Base-by-base conservation (phyloP, 2,329 filamentous ascomycete genomes). In the Botrytis galanthina region DNA sequence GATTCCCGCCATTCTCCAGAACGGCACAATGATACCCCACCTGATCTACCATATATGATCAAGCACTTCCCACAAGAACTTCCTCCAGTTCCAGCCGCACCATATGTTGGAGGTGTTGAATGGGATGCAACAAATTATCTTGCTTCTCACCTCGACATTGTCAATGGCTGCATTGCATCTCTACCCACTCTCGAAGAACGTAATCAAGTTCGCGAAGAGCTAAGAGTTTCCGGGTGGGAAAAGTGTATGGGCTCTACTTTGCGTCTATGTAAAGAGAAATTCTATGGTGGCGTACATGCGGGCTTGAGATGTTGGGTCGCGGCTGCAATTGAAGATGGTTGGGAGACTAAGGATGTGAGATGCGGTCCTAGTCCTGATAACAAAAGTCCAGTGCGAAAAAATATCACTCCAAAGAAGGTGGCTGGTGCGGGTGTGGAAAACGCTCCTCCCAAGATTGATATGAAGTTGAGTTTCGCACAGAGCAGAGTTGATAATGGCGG, bases 101-200 rank as follows among this genome's bases (percentile, higher is more conserved):
- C 95, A 0, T 98, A 98, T 80, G 95, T 98, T 60, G 96, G 96
- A 67, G 95, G 96, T 71, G 96, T 98, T 16, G 96, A 99, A 83
- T 98, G 96, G 96, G 96, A 98, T 81, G 96, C 96, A 4, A 98
- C 96, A 16, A 98, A 97, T 82, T 98, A 98, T 81, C 87, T 98
- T 18, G 94, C 95, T 29, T 93, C 93, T 0, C 95, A 99, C 80
- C 87, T 99, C 16, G 96, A 98, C 80, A 90, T 99, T 18, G 84
- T 98, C 78, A 99, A 98, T 80, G 95, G 94, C 44, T 89, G 98
- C 73, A 84, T 98, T 73, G 93, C 95, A 0, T 95, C 92, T 74
- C 88, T 96, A 0, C 91, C 93, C 0, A 91, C 90, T 0, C 78
- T 81, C 2, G 83, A 87, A 37, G 90, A 92, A 73, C 92, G 96